A percentile compares a stretch with the other conserved stretches of the same genome.
Evolutionary conservation across 495 filamentous ascomycete genomes (phyloP).

Genomic region (Poronia punctata): DNA sequence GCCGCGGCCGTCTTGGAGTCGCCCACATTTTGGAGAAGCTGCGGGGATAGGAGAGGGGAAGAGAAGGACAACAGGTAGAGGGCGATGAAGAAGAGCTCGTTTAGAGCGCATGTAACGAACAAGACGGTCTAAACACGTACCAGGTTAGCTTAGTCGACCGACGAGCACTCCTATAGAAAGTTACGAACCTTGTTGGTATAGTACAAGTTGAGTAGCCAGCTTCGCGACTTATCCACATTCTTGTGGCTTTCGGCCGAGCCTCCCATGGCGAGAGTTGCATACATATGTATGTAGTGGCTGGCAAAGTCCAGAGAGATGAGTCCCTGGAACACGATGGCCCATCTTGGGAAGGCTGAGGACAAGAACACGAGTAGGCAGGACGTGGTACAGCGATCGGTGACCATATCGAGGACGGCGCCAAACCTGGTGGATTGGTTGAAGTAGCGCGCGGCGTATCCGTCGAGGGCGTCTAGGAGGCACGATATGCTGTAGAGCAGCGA

Average conservation of each 20-base stretch:
- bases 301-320: conserved; percentile 88
- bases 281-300: conserved; percentile 99
- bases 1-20: conserved; percentile 42
- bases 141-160: conserved; percentile 14
- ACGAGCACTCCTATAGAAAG: not conserved
- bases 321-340: conserved; percentile 86
- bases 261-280: conserved; percentile 78
- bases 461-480: conserved; percentile 88
- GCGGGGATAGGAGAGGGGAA: conserved; percentile 75
- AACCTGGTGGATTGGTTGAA: conserved; percentile 90
- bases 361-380: conserved; percentile 90
- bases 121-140: conserved; percentile 74
- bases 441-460: conserved; percentile 81
- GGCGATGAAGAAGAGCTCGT: conserved; percentile 95
- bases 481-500: conserved; percentile 84
- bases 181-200: conserved; percentile 85
- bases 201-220: conserved; percentile 83
- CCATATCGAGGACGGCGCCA: conserved; percentile 96
- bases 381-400: conserved; percentile 82
- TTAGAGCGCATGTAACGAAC: conserved; percentile 82
- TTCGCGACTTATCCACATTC: conserved; percentile 73
- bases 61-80: conserved; percentile 97
- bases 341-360: conserved; percentile 83
- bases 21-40: conserved; percentile 53
- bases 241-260: conserved; percentile 79